Evolutionary conservation across 2,329 filamentous ascomycete genomes (phyloP).

Genomic region (Hypoxylon sp.): DNA sequence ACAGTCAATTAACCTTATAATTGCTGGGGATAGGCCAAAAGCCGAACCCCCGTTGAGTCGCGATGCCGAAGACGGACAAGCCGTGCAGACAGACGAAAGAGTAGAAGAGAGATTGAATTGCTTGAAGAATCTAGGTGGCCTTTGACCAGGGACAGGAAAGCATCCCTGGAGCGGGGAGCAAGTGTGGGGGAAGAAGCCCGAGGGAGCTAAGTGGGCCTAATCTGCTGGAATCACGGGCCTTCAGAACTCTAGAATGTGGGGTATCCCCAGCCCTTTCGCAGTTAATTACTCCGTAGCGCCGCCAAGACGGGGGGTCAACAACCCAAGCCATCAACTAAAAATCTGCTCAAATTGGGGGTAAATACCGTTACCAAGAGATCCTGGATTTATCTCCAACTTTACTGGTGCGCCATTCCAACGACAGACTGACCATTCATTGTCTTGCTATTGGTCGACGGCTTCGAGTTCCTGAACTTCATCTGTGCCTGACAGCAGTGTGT

Average conservation of each 20-base stretch:
- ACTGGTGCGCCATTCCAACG: slow-evolving; percentile 24
- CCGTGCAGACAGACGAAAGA: background rate
- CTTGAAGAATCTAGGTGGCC: background rate
- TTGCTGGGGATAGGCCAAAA: slow-evolving; percentile 29
- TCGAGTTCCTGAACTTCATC: slow-evolving; percentile 32
- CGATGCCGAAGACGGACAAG: slow-evolving; percentile 20
- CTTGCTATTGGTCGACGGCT: slow-evolving; percentile 35
- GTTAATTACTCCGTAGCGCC: slow-evolving; percentile 33
- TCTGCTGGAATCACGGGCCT: slow-evolving; percentile 41
- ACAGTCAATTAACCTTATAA: slow-evolving; percentile 44
- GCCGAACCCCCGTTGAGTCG: slow-evolving; percentile 25
- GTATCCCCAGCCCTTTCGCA: slow-evolving; percentile 34
- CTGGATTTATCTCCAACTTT: slow-evolving; percentile 30
- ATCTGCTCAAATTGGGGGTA: slow-evolving; percentile 31
- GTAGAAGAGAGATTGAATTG: background rate
- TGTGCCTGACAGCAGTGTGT: slow-evolving; percentile 40
- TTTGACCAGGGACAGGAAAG: background rate
- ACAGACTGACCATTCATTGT: slow-evolving; percentile 31
- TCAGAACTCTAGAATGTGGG: slow-evolving; percentile 30
- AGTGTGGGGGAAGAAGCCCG: slow-evolving; percentile 29
- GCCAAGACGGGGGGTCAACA: slow-evolving; percentile 41
- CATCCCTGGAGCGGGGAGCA: slow-evolving; percentile 12
- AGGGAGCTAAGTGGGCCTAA: slow-evolving; percentile 21
- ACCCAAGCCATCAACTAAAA: slow-evolving; percentile 28
- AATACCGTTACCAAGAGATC: slow-evolving; percentile 11